phyloP scores from a whole-genome alignment of 306 rosid genomes.

The Cajanus cajan region DNA sequence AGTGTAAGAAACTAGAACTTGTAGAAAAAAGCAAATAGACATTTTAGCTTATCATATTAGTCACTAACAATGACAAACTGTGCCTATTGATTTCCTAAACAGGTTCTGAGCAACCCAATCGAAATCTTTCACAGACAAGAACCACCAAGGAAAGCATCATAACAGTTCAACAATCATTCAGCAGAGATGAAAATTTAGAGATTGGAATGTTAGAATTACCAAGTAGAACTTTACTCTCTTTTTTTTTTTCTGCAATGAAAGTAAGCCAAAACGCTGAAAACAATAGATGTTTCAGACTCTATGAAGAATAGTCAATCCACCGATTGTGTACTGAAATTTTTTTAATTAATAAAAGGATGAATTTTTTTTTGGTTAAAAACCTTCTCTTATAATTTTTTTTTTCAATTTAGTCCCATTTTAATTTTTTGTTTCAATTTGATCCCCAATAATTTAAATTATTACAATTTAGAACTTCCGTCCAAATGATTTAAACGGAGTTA shows the following conservation, averaged over 20 bases:
- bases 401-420: too few relatives aligned
- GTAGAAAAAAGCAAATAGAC: neutral
- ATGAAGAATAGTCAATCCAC: neutral
- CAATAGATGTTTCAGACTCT: neutral
- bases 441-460: too few relatives aligned
- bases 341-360: too few relatives aligned
- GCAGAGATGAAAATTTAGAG: neutral
- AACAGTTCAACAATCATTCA: neutral
- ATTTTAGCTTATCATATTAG: neutral
- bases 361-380: too few relatives aligned
- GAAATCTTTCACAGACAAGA: neutral
- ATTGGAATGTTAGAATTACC: neutral
- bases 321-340: neutral
- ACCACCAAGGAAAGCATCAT: neutral
- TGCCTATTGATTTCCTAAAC: neutral
- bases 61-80: neutral
- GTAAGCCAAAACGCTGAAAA: neutral
- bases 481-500: too few relatives aligned
- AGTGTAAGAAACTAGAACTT: neutral
- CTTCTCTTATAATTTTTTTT: too few relatives aligned
- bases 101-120: neutral
- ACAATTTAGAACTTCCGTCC: too few relatives aligned
- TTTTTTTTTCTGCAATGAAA: neutral
- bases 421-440: too few relatives aligned
- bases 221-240: neutral